These are phyloP conservation scores for Sclerotinia sclerotiorum DNA, from an alignment of 2,329 filamentous ascomycete genomes.

Conservation along the genomic window DNA sequence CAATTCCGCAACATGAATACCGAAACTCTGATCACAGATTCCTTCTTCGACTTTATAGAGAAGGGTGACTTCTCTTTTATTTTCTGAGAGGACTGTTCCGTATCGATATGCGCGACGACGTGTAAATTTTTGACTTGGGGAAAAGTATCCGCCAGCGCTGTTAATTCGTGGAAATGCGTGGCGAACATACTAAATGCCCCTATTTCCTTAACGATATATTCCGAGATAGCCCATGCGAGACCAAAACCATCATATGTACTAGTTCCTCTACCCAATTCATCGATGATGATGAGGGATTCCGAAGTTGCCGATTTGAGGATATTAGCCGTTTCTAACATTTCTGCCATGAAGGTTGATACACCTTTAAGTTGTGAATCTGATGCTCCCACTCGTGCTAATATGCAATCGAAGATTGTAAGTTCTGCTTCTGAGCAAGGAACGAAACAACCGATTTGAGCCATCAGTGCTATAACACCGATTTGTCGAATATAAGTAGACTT, in stretches of 20 bases:
- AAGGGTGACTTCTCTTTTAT: constrained; percentile 79
- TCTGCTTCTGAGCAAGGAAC: constrained; percentile 90
- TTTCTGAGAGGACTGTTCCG: constrained; percentile 41
- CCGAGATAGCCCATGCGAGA: constrained; percentile 97
- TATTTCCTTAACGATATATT: constrained; percentile 95
- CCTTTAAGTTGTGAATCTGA: constrained; percentile 97
- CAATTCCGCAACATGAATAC: constrained; percentile 96
- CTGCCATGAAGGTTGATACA: constrained; percentile 98
- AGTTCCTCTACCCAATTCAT: constrained; percentile 93
- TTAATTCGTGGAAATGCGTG: constrained; percentile 97
- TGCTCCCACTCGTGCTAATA: constrained; percentile 91
- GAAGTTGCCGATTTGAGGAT: constrained; percentile 95
- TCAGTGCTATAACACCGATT: constrained; percentile 92
- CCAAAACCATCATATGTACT: constrained; percentile 98
- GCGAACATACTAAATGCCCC: constrained; percentile 93
- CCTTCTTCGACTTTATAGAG: constrained; percentile 96
- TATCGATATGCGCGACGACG: constrained; percentile 86
- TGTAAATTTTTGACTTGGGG: constrained; percentile 90
- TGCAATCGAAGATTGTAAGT: constrained; percentile 93
- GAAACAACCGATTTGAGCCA: constrained; percentile 96
- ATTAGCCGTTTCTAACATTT: constrained; percentile 98
- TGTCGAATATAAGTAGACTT: constrained; percentile 99
- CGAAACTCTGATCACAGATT: constrained; percentile 95
- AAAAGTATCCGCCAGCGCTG: constrained; percentile 82
- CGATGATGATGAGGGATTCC: constrained; percentile 97